phyloP scores from a whole-genome alignment of 2,329 filamentous ascomycete genomes.

The Clarireedia paspali region DNA sequence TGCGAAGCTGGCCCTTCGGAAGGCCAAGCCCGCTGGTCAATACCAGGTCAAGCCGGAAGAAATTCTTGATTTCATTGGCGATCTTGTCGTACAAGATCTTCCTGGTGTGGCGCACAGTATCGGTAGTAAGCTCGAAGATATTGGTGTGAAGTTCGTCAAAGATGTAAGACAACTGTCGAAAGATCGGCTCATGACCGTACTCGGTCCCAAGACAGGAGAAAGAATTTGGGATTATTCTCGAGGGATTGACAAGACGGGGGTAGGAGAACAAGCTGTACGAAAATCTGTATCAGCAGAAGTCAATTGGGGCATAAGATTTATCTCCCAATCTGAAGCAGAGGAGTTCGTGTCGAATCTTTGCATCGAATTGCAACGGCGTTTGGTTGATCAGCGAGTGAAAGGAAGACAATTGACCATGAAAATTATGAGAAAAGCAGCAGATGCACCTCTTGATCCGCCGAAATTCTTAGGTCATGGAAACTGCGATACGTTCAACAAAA shows the following conservation, averaged over 20 bases:
- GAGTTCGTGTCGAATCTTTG: constrained; percentile 83
- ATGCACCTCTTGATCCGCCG: constrained; percentile 82
- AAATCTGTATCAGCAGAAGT: constrained; percentile 97
- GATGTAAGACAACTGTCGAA: constrained; percentile 73
- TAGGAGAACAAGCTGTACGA: constrained; percentile 75
- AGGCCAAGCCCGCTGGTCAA: constrained; percentile 91
- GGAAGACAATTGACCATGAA: constrained; percentile 88
- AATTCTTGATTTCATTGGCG: constrained; percentile 67
- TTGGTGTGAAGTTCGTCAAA: constrained; percentile 73
- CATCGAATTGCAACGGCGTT: constrained; percentile 71
- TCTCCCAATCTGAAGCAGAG: constrained; percentile 85
- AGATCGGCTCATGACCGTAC: constrained; percentile 61
- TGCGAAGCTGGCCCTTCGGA: constrained; percentile 83
- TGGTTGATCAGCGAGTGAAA: constrained; percentile 77
- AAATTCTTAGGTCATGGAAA: constrained; percentile 95
- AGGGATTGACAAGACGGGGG: constrained; percentile 78
- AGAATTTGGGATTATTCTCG: constrained; percentile 86
- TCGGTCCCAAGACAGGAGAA: constrained; percentile 89
- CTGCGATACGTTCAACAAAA: constrained; percentile 93
- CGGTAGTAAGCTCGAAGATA: constrained; percentile 77
- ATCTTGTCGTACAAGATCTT: constrained; percentile 70
- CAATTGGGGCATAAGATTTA: constrained; percentile 95
- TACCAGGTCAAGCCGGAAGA: constrained; percentile 79
- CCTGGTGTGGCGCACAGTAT: constrained; percentile 93
- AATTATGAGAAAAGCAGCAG: constrained; percentile 78